Conservation (phyloP, 208 protist genomes). For the Leishmania arabica region DNA sequence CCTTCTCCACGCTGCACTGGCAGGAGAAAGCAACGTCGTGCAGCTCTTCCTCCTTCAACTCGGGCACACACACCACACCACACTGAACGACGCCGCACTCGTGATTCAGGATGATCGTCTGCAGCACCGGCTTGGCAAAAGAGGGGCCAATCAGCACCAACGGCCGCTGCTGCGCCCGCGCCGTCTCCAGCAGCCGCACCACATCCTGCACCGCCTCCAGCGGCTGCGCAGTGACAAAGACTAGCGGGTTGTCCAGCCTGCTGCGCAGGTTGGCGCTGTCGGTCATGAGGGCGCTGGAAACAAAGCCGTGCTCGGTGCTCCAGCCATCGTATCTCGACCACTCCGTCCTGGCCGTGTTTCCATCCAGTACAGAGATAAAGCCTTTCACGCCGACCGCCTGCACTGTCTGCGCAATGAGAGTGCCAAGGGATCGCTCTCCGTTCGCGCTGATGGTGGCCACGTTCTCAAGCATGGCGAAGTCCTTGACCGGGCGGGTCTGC, state of each 20-base stretch:
- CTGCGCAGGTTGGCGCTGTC: conserved; percentile 91
- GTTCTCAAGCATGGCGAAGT: conserved; percentile 89
- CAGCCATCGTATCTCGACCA: conserved; percentile 98
- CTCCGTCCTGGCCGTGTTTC: conserved; percentile 96
- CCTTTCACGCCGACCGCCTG: conserved; percentile 98
- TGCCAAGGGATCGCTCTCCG: conserved; percentile 97
- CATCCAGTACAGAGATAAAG: conserved; percentile 99
- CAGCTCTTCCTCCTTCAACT: conserved; percentile 98
- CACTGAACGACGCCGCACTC: conserved; percentile 95
- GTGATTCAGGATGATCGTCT: conserved; percentile 94
- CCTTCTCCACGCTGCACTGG: conserved; percentile 90
- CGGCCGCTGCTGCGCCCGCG: conserved; percentile 47
- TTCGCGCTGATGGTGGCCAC: conserved; percentile 99
- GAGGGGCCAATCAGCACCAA: conserved; percentile 73
- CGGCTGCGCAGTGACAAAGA: conserved; percentile 89
- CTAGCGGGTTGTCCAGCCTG: conserved; percentile 93
- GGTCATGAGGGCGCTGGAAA: conserved; percentile 99
- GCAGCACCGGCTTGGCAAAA: conserved; percentile 77
- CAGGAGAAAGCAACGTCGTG: conserved; percentile 99
- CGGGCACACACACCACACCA: conserved; percentile 94
- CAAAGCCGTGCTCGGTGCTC: conserved; percentile 97
- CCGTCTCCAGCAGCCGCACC: conserved; percentile 73
- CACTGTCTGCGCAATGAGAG: conserved; percentile 98
- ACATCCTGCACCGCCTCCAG: conserved; percentile 63
- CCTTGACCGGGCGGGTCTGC: conserved; percentile 96